Evolutionary conservation across 2,329 filamentous ascomycete genomes (phyloP).

Genomic region (Alternaria angustiovoidea): DNA sequence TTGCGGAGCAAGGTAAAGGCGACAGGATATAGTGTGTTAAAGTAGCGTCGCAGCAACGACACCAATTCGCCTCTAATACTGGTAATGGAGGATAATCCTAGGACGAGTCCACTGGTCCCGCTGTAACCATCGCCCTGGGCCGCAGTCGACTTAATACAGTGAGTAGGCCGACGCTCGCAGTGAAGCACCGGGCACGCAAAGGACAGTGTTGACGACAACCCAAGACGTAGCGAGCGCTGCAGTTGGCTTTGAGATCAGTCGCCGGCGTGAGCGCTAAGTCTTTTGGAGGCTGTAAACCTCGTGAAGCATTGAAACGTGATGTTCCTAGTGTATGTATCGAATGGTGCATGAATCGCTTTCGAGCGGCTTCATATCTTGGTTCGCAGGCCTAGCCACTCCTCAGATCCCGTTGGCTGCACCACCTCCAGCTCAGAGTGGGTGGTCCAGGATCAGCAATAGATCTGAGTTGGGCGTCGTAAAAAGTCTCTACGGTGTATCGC

Average conservation of each 20-base stretch:
- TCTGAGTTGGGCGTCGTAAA: slow-evolving; percentile 1
- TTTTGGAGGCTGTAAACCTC: slow-evolving; percentile 38
- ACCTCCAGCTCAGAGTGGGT: slow-evolving; percentile 29
- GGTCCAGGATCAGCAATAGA: slow-evolving; percentile 34
- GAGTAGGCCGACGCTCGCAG: slow-evolving; percentile 40
- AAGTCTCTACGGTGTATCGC: slow-evolving; percentile 28
- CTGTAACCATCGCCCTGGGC: slow-evolving; percentile 39
- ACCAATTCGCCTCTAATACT: slow-evolving; percentile 40
- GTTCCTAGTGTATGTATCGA: slow-evolving; percentile 29
- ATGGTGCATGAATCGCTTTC: slow-evolving; percentile 36
- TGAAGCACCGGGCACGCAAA: slow-evolving; percentile 38
- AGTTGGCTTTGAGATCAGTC: slow-evolving; percentile 41
- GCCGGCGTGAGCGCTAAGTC: slow-evolving; percentile 45
- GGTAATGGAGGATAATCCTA: slow-evolving; percentile 40
- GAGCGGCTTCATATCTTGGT: slow-evolving; percentile 28
- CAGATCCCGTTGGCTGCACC: slow-evolving; percentile 37
- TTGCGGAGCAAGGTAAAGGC: slow-evolving; percentile 42
- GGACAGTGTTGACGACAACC: slow-evolving; percentile 39
- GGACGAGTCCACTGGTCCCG: slow-evolving; percentile 34
- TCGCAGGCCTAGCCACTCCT: slow-evolving; percentile 23
- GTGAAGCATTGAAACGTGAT: slow-evolving; percentile 37
- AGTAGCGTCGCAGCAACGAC: slow-evolving; percentile 42
- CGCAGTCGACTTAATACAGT: slow-evolving; percentile 42
- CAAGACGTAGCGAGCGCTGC: slow-evolving; percentile 32
- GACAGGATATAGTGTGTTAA: slow-evolving; percentile 45